Conservation (phyloP, 768 basidiomycete genomes). For the Leccinum obscurum region DNA sequence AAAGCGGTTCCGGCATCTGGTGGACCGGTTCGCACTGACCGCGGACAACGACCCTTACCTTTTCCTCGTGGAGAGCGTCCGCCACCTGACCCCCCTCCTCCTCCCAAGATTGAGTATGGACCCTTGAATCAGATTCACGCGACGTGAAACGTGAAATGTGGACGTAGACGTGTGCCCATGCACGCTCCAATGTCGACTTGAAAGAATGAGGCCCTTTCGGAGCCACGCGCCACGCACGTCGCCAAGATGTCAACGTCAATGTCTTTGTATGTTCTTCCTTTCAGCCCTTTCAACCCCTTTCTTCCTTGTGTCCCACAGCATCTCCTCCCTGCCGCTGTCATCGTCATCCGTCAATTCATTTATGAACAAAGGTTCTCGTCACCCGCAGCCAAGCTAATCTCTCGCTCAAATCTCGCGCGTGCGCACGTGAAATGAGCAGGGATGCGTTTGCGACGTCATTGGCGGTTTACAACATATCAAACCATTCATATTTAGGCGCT, state of each 20-base stretch:
- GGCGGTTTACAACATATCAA: not conserved
- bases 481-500: not conserved
- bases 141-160: conserved; percentile 11
- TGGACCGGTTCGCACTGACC: not conserved
- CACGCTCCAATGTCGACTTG: not conserved
- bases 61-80: conserved; percentile 6
- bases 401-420: not conserved
- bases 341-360: not conserved
- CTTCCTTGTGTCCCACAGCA: not conserved
- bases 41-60: not conserved
- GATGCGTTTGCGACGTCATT: not conserved
- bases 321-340: not conserved
- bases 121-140: conserved; percentile 28
- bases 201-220: not conserved
- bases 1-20: not conserved
- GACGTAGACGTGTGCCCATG: not conserved
- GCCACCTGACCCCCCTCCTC: not conserved
- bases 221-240: not conserved
- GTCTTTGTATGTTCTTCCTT: not conserved
- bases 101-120: conserved; percentile 23
- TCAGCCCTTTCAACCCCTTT: not conserved
- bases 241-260: not conserved
- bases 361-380: not conserved
- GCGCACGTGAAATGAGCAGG: not conserved
- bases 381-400: not conserved